Evolutionary conservation across 305 asterid species (phyloP).

Genomic region (Salvia sclarea): DNA sequence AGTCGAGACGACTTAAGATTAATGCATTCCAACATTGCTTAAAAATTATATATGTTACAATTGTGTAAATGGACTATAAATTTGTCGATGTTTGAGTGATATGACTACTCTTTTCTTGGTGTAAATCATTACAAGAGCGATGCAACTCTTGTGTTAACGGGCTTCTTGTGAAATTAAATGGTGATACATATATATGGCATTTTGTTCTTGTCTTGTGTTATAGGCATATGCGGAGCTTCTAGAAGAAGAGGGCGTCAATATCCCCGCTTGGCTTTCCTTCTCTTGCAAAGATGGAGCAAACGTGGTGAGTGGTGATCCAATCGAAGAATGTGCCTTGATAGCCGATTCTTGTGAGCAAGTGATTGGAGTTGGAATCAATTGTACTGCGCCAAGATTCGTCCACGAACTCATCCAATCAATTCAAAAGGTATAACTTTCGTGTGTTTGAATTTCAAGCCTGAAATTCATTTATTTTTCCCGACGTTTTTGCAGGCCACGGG

Average conservation of each 20-base stretch:
- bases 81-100: too few relatives aligned
- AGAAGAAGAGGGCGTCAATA: constrained; percentile 47
- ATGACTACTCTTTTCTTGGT: too few relatives aligned
- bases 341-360: constrained; percentile 61
- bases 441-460: neutral
- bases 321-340: constrained; percentile 57
- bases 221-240: constrained; percentile 80
- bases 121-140: too few relatives aligned
- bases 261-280: constrained; percentile 85
- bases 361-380: constrained; percentile 67
- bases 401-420: constrained; percentile 61
- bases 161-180: too few relatives aligned
- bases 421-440: constrained; percentile 35
- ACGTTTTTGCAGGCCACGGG: constrained; percentile 50
- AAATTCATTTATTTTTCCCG: too few relatives aligned
- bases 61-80: too few relatives aligned
- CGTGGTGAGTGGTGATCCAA: constrained; percentile 61
- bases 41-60: too few relatives aligned
- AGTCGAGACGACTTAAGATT: neutral
- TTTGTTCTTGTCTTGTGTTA: neutral
- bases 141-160: too few relatives aligned
- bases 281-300: constrained; percentile 59
- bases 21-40: too few relatives aligned
- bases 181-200: too few relatives aligned
- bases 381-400: constrained; percentile 74